phyloP scores from a whole-genome alignment of 164 flowering plant genomes.

The Magnolia kwangsiensis region DNA sequence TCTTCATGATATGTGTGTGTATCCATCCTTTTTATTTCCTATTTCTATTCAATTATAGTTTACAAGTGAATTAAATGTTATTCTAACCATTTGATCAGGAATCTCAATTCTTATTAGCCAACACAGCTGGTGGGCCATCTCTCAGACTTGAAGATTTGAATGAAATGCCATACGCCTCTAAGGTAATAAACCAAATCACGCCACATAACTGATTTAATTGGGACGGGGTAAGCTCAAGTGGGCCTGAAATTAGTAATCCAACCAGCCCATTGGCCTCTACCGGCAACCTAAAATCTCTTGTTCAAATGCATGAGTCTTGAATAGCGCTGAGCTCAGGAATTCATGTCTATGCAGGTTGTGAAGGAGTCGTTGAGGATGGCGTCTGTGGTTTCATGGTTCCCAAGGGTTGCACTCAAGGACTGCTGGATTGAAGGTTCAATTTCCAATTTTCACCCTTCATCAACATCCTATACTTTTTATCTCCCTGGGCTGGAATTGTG shows the following conservation, averaged over 20 bases:
- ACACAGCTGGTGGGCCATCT: slow-evolving; percentile 15
- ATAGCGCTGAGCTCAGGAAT: not conserved
- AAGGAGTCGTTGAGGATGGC: slow-evolving; percentile 62
- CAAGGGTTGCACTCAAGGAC: slow-evolving; percentile 49
- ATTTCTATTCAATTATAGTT: no score
- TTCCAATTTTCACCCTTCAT: no score
- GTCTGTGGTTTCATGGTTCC: slow-evolving; percentile 58
- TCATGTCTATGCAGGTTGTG: slow-evolving; percentile 35
- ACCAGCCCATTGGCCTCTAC: no score
- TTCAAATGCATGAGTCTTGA: not conserved
- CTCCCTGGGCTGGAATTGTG: no score
- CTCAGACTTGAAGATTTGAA: slow-evolving; percentile 47
- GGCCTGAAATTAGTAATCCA: no score
- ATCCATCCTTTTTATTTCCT: no score
- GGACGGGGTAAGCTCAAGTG: no score
- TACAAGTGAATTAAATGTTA: no score
- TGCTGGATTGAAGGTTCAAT: slow-evolving; percentile 44
- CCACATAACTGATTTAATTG: no score
- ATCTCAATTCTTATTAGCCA: slow-evolving; percentile 31
- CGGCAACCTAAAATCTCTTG: not conserved
- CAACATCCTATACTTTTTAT: no score
- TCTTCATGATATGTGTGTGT: no score
- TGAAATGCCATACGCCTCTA: slow-evolving; percentile 51
- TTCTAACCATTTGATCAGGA: slow-evolving; percentile 20
- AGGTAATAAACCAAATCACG: slow-evolving; percentile 31